A percentile compares a stretch with the other conserved stretches of the same genome.
Evolutionary conservation across 2,329 filamentous ascomycete genomes (phyloP).

Genomic region (Fusarium sp.): DNA sequence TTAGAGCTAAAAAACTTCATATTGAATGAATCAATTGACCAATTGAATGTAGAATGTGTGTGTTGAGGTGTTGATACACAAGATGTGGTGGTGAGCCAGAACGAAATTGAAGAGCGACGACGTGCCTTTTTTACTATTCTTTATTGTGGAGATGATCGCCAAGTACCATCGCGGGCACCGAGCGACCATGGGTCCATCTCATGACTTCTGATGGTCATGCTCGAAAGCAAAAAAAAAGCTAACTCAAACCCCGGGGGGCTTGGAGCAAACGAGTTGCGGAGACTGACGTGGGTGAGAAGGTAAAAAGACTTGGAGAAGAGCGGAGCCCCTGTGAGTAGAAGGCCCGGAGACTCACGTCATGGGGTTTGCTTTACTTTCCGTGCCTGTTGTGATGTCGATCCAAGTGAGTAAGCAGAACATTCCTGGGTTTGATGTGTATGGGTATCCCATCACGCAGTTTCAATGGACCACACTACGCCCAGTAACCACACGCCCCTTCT

Average conservation of each 20-base stretch:
- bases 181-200: conserved; percentile 35
- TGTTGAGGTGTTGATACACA: conserved; percentile 18
- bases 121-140: conserved; percentile 30
- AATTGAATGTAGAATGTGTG: conserved; percentile 15
- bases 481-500: background rate
- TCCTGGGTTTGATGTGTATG: background rate
- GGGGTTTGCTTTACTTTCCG: background rate
- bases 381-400: background rate
- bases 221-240: conserved; percentile 30
- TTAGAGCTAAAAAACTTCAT: conserved; percentile 41
- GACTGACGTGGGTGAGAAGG: conserved; percentile 35
- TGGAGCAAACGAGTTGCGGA: conserved; percentile 34
- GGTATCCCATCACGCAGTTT: conserved; percentile 3
- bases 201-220: conserved; percentile 39
- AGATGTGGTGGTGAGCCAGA: conserved; percentile 14
- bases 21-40: conserved; percentile 22
- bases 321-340: conserved; percentile 32
- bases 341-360: conserved; percentile 38
- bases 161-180: conserved; percentile 33
- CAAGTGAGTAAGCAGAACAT: conserved; percentile 16
- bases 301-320: conserved; percentile 31
- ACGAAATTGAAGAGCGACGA: conserved; percentile 27
- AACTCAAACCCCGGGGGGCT: conserved; percentile 32
- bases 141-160: conserved; percentile 40
- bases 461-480: background rate